A percentile compares a stretch with the other conserved stretches of the same genome.
Evolutionary conservation across 371 early-diverging fungal genomes (phyloP).

Genomic region (Apophysomyces elegans): DNA sequence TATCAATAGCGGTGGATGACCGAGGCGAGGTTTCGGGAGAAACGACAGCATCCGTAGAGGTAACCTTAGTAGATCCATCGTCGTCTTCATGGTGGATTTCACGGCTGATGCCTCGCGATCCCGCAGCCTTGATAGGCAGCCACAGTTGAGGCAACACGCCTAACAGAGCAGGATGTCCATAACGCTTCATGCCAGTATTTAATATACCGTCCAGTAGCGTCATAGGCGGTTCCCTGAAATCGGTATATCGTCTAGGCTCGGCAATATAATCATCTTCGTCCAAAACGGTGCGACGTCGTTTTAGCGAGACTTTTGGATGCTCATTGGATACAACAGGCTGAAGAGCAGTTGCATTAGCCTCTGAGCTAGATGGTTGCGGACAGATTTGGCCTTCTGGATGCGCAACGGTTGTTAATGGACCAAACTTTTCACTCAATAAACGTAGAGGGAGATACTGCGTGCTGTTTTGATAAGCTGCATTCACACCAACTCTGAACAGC

Average conservation of each 20-base stretch:
- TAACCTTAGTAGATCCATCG: not conserved
- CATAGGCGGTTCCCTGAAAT: constrained; percentile 78
- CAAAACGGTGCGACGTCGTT: constrained; percentile 47
- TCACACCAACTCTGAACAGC: constrained; percentile 60
- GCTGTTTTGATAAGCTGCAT: constrained; percentile 57
- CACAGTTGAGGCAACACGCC: constrained; percentile 79
- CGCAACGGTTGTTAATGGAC: constrained; percentile 35
- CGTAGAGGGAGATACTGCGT: constrained; percentile 56
- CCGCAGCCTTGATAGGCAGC: constrained; percentile 61
- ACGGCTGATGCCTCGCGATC: constrained; percentile 4
- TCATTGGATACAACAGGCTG: constrained; percentile 17
- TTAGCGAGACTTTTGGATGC: not conserved
- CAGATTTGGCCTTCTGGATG: not conserved
- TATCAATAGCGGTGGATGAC: constrained; percentile 10
- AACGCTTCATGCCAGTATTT: constrained; percentile 76
- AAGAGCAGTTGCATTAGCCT: constrained; percentile 9
- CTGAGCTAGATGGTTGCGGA: not conserved
- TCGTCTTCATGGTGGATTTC: constrained; percentile 6
- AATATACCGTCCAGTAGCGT: constrained; percentile 71
- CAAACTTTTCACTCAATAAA: constrained; percentile 47
- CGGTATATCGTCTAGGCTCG: constrained; percentile 58
- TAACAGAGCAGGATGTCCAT: constrained; percentile 72
- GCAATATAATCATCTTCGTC: constrained; percentile 78
- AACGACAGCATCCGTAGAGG: not conserved
- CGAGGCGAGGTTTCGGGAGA: constrained; percentile 5